Conservation (phyloP, 2,329 filamentous ascomycete genomes). For the Paraphaeosphaeria minitans region DNA sequence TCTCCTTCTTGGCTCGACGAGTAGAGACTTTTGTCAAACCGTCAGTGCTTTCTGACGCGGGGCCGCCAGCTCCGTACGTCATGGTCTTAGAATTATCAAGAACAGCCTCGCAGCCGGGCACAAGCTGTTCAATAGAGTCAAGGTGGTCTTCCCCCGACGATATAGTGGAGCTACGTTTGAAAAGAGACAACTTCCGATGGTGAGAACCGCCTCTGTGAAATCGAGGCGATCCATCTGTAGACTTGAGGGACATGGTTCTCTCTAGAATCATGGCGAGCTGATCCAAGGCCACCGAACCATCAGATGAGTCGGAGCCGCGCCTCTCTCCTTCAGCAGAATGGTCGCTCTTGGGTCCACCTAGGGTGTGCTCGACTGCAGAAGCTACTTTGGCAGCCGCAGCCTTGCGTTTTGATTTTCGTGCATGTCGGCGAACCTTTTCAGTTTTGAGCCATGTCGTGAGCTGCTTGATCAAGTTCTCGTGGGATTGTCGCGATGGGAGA, state of each 20-base stretch:
- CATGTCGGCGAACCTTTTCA: constrained; percentile 71
- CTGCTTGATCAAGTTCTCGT: constrained; percentile 66
- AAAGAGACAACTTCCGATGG: constrained; percentile 36
- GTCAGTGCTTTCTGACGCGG: constrained; percentile 50
- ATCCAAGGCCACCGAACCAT: constrained; percentile 75
- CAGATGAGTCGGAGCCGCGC: constrained; percentile 65
- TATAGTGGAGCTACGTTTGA: constrained; percentile 55
- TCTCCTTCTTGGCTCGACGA: constrained; percentile 67
- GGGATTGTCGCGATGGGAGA: constrained; percentile 32
- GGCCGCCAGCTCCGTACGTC: constrained; percentile 67
- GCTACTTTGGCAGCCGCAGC: constrained; percentile 58
- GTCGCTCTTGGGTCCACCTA: constrained; percentile 9
- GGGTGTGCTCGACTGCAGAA: constrained; percentile 20
- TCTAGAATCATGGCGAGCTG: constrained; percentile 80
- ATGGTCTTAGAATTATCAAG: constrained; percentile 92
- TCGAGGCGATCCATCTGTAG: constrained; percentile 46
- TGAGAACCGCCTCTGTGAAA: constrained; percentile 36
- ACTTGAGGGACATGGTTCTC: constrained; percentile 60
- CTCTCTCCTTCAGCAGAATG: constrained; percentile 49
- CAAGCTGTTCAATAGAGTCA: constrained; percentile 77
- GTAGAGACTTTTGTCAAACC: constrained; percentile 46
- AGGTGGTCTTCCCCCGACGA: constrained; percentile 86
- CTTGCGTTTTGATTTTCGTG: constrained; percentile 57
- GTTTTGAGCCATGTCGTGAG: constrained; percentile 83
- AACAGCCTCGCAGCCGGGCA: constrained; percentile 81